These are phyloP conservation scores for Thermochaetoides thermophila DNA, from an alignment of 495 filamentous ascomycete species.

Conservation along the genomic window DNA sequence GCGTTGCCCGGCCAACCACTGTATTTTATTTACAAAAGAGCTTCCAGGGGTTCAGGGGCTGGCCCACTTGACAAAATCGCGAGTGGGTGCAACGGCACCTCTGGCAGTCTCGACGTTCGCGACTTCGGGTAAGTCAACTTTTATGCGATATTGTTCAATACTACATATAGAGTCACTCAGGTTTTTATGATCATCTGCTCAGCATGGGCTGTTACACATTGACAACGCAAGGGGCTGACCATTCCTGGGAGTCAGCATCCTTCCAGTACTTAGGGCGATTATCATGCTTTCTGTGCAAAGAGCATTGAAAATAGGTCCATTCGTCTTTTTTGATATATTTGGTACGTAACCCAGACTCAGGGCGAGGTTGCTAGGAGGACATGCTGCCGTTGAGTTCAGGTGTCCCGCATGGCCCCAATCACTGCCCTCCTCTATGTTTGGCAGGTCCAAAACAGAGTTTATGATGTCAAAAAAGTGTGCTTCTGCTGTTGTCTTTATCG, in stretches of 20 bases:
- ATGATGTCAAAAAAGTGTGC: constrained; percentile 54
- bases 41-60: too few species aligned
- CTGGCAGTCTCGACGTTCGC: constrained; percentile 49
- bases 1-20: constrained; percentile 2
- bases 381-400: constrained; percentile 1
- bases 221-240: constrained; percentile 41
- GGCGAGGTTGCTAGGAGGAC: background rate
- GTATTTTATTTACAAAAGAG: constrained; percentile 1
- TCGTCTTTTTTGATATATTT: constrained; percentile 28
- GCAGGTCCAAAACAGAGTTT: constrained; percentile 51
- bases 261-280: constrained; percentile 37
- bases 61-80: constrained; percentile 16
- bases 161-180: constrained; percentile 44
- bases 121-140: constrained; percentile 46
- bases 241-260: constrained; percentile 39
- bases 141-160: constrained; percentile 49
- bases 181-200: constrained; percentile 28
- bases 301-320: constrained; percentile 21
- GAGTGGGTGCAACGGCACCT: constrained; percentile 43
- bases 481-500: constrained; percentile 45
- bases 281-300: constrained; percentile 41
- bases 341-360: constrained; percentile 7
- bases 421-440: constrained; percentile 52
- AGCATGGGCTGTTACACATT: constrained; percentile 30
- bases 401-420: constrained; percentile 23